These are phyloP conservation scores for Coemansia biformis DNA, from an alignment of 192 early-diverging fungal species.

Conservation along the genomic window DNA sequence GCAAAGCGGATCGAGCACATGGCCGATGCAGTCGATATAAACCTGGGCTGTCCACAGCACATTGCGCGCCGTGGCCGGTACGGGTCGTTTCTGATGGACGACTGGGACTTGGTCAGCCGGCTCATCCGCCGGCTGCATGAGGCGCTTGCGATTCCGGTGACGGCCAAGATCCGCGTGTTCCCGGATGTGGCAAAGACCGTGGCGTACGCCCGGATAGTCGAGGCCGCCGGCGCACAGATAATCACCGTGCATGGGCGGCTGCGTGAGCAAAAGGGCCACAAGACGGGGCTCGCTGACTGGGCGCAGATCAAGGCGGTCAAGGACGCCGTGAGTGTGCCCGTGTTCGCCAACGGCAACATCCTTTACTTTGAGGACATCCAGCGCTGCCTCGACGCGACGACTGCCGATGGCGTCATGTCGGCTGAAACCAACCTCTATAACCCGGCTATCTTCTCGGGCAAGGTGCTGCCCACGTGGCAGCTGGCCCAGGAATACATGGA, in stretches of 20 bases:
- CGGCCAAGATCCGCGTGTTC: slow-evolving; percentile 92
- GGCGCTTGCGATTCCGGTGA: slow-evolving; percentile 82
- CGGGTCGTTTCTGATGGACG: slow-evolving; percentile 90
- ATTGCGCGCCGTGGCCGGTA: slow-evolving; percentile 90
- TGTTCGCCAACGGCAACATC: slow-evolving; percentile 98
- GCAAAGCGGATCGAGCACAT: slow-evolving; percentile 73
- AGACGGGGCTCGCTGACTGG: slow-evolving; percentile 96
- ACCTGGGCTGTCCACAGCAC: slow-evolving; percentile 94
- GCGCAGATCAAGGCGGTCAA: slow-evolving; percentile 81
- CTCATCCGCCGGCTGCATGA: slow-evolving; percentile 72
- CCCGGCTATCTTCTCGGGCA: slow-evolving; percentile 75
- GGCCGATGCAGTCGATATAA: slow-evolving; percentile 93
- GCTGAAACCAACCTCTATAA: slow-evolving; percentile 85
- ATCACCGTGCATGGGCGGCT: slow-evolving; percentile 92
- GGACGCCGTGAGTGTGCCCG: slow-evolving; percentile 78
- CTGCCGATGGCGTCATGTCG: slow-evolving; percentile 91
- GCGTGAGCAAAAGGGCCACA: slow-evolving; percentile 95
- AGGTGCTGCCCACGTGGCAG: slow-evolving; percentile 64
- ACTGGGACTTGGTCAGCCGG: slow-evolving; percentile 68
- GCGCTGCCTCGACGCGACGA: slow-evolving; percentile 75
- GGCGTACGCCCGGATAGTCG: slow-evolving; percentile 93
- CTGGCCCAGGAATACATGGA: slow-evolving; percentile 86
- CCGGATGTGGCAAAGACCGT: slow-evolving; percentile 86
- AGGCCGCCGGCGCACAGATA: slow-evolving; percentile 84
- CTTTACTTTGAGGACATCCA: slow-evolving; percentile 87